phyloP scores from a whole-genome alignment of 1,284 basidiomycete species.

The Microstroma glucosiphilum region DNA sequence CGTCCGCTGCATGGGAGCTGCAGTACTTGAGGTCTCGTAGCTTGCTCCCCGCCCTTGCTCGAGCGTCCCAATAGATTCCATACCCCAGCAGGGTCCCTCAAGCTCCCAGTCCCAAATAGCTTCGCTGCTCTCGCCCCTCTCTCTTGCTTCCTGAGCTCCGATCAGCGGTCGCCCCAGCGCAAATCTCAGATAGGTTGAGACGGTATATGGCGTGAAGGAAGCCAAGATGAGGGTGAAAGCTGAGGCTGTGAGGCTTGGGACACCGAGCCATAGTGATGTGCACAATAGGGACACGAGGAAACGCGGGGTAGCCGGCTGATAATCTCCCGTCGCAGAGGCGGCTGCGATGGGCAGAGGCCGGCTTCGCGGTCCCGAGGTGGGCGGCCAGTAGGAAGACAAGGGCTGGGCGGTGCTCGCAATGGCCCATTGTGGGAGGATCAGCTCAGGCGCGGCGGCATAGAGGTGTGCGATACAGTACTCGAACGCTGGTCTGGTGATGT shows the following conservation, averaged over 20 bases:
- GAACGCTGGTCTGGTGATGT: constrained; percentile 41
- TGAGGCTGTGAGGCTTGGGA: constrained; percentile 69
- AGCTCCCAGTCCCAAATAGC: constrained; percentile 53
- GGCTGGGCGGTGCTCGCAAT: constrained; percentile 24
- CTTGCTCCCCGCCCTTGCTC: not conserved
- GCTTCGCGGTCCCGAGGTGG: constrained; percentile 3
- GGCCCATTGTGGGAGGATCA: constrained; percentile 39
- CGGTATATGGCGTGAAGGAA: constrained; percentile 73
- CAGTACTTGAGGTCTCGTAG: too few species aligned
- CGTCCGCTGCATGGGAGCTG: too few species aligned
- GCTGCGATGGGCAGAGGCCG: constrained; percentile 56
- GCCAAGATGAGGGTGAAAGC: constrained; percentile 66
- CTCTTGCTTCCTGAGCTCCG: constrained; percentile 50
- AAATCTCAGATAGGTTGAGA: constrained; percentile 72
- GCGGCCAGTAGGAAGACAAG: constrained; percentile 15
- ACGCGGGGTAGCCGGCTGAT: constrained; percentile 64
- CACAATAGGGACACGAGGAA: constrained; percentile 80
- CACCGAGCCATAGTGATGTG: constrained; percentile 76
- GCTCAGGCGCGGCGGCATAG: constrained; percentile 35
- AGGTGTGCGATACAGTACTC: constrained; percentile 42
- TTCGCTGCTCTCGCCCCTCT: constrained; percentile 15
- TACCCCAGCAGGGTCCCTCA: constrained; percentile 58
- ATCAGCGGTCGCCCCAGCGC: constrained; percentile 70
- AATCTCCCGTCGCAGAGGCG: constrained; percentile 71
- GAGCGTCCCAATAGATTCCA: constrained; percentile 62